Percentiles rank a stretch among this genome's conserved stretches.
Evolutionary conservation across 345 rosid genomes (phyloP).

Genomic region (Eucalyptus paniculata): DNA sequence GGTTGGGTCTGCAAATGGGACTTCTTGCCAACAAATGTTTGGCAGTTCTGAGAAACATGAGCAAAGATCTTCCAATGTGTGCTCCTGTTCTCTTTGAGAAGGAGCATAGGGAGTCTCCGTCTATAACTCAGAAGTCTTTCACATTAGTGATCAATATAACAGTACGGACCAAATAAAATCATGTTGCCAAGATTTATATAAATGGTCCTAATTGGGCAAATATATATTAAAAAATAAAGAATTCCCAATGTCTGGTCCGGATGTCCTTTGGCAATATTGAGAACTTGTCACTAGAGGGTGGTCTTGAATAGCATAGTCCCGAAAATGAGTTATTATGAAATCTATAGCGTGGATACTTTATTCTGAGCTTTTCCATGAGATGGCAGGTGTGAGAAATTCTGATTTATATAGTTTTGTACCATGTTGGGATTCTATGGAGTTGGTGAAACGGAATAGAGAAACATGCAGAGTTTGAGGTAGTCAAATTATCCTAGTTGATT

Average conservation of each 20-base stretch:
- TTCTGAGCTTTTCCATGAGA: not conserved
- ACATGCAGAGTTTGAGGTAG: not conserved
- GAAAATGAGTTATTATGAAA: not conserved
- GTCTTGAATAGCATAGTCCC: not conserved
- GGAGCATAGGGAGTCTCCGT: not conserved
- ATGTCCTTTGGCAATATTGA: not conserved
- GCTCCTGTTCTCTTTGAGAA: not conserved
- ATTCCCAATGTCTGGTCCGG: not conserved
- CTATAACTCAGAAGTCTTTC: not conserved
- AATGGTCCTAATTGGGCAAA: not conserved
- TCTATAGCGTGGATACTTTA: not conserved
- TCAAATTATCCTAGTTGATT: not conserved
- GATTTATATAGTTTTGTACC: not conserved
- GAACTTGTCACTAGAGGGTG: not conserved
- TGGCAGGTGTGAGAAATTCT: not conserved
- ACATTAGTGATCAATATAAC: not conserved
- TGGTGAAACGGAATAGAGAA: not conserved
- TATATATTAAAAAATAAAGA: not conserved
- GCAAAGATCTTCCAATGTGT: not conserved
- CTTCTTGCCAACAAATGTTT: not conserved
- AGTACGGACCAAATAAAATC: not conserved
- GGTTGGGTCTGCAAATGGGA: not conserved
- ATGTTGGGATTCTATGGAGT: not conserved
- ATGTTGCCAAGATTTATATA: not conserved
- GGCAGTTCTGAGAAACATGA: not conserved